Evolutionary conservation across 2,329 filamentous ascomycete genomes (phyloP).

Genomic region (Akanthomyces muscarius): DNA sequence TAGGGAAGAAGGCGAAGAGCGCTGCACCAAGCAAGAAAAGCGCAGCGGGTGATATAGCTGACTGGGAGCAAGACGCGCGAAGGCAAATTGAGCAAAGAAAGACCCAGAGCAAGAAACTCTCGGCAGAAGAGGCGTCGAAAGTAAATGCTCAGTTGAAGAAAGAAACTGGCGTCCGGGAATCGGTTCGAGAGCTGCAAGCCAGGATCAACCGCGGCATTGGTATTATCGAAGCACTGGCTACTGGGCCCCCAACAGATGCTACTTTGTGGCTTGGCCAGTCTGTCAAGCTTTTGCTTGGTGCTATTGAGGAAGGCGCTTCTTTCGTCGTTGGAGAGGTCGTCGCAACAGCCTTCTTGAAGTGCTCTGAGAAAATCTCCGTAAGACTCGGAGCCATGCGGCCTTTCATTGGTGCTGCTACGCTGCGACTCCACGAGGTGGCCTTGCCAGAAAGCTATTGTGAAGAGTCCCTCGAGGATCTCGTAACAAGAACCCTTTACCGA

Average conservation of each 20-base stretch:
- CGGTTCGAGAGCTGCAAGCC: conserved; percentile 65
- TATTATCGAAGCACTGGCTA: conserved; percentile 76
- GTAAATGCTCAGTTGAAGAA: conserved; percentile 88
- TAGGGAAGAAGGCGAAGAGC: conserved; percentile 74
- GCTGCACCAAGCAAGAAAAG: conserved; percentile 77
- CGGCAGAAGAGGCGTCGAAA: conserved; percentile 81
- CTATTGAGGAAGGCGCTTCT: conserved; percentile 75
- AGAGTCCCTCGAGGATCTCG: conserved; percentile 77
- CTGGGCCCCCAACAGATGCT: conserved; percentile 83
- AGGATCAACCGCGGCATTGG: conserved; percentile 78
- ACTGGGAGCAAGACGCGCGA: conserved; percentile 93
- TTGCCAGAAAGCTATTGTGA: conserved; percentile 68
- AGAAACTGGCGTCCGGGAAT: conserved; percentile 71
- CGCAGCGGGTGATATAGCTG: conserved; percentile 92
- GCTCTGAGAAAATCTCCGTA: conserved; percentile 67
- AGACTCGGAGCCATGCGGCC: conserved; percentile 72
- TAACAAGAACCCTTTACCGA: conserved; percentile 86
- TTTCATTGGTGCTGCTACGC: conserved; percentile 82
- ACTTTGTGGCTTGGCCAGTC: conserved; percentile 83
- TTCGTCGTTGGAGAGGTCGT: conserved; percentile 77
- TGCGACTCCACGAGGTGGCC: conserved; percentile 73
- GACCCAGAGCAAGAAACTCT: conserved; percentile 85
- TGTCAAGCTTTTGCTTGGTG: conserved; percentile 66
- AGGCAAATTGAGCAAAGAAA: conserved; percentile 89
- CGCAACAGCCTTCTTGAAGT: conserved; percentile 73